A percentile compares a stretch with the other conserved stretches of the same genome.
Conservation (phyloP, 225 moss, liverwort and hornwort species). For the Polytrichum commune region DNA sequence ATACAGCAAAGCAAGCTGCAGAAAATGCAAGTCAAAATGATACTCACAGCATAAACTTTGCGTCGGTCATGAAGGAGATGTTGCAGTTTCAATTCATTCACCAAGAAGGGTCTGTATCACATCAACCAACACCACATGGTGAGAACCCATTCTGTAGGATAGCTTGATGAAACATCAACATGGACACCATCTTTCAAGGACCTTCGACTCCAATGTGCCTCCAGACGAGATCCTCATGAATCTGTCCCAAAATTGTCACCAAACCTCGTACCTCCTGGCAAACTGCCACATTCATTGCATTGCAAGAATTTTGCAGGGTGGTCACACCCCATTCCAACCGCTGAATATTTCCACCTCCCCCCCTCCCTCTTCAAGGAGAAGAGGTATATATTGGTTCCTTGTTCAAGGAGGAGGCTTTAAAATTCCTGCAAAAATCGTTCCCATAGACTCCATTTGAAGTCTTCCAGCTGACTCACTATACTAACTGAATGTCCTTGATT, state of each 20-base stretch:
- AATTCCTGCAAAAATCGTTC: neutral
- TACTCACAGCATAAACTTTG: conserved; percentile 90
- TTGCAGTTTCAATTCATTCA: conserved; percentile 86
- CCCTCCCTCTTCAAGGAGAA: neutral
- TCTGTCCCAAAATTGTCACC: neutral
- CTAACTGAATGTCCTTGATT: neutral
- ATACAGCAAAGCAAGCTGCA: conserved; percentile 5
- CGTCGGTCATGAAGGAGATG: conserved; percentile 97
- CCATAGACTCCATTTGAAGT: neutral
- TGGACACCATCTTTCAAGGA: neutral
- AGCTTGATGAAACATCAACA: neutral
- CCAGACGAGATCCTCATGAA: neutral
- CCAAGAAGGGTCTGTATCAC: conserved; percentile 75
- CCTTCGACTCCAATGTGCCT: neutral
- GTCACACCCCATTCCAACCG: neutral
- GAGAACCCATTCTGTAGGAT: conserved; percentile 7
- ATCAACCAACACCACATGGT: conserved; percentile 26
- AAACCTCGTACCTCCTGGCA: neutral
- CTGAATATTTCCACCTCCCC: neutral
- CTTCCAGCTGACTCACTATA: neutral
- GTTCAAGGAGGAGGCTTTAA: neutral
- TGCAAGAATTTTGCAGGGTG: no score
- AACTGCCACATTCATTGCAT: conserved; percentile 4
- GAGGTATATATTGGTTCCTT: neutral
- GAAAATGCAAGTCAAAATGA: conserved; percentile 5